phyloP scores from a whole-genome alignment of 352 stramenopile species.

The Plasmopara muralis region DNA sequence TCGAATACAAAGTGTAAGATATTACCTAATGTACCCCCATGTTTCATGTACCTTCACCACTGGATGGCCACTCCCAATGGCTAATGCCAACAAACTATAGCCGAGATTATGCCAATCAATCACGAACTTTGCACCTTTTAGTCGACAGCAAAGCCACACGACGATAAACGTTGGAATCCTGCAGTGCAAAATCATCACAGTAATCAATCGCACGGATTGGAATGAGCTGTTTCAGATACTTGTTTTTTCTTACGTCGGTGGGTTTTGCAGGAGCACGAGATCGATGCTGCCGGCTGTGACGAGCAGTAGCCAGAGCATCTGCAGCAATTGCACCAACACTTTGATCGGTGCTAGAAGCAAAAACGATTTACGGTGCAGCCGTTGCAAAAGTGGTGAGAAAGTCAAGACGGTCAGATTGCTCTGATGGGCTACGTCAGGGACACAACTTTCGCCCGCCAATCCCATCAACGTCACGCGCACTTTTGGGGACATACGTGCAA shows the following conservation, averaged over 20 bases:
- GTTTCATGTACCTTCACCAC: constrained; percentile 57
- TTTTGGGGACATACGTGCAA: constrained; percentile 69
- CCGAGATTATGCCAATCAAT: constrained; percentile 99
- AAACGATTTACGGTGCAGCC: constrained; percentile 40
- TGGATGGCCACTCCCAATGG: constrained; percentile 43
- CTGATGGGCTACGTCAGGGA: constrained; percentile 58
- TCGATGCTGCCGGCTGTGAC: constrained; percentile 59
- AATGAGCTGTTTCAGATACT: too few relatives aligned
- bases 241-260: constrained; percentile 70
- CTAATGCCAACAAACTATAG: constrained; percentile 94
- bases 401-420: constrained; percentile 69
- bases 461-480: constrained; percentile 89
- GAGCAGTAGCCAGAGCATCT: constrained; percentile 35
- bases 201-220: background rate
- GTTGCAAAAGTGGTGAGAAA: constrained; percentile 62
- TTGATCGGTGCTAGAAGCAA: constrained; percentile 48
- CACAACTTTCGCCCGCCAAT: constrained; percentile 88
- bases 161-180: constrained; percentile 94
- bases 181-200: constrained; percentile 3
- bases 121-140: constrained; percentile 89
- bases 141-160: constrained; percentile 37
- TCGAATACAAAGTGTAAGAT: background rate
- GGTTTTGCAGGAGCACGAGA: constrained; percentile 97
- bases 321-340: constrained; percentile 64
- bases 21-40: background rate